Evolutionary conservation across 2,329 filamentous ascomycete species (phyloP).

Genomic region (Triangularia verruculosa): DNA sequence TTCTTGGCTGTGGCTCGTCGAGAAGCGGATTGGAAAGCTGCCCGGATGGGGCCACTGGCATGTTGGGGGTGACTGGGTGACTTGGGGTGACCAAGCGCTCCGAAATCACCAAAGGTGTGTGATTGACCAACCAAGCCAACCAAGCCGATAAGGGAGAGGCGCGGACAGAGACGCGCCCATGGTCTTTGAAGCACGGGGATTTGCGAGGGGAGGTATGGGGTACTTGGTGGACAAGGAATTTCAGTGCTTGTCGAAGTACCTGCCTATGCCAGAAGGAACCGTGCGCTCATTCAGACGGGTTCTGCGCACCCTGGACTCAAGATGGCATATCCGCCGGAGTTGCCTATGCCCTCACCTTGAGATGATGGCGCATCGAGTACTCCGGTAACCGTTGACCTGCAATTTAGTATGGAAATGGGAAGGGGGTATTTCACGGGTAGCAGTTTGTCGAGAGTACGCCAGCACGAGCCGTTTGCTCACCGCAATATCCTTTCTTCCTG

Average conservation of each 20-base stretch:
- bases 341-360: neutral
- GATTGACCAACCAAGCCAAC: slow-evolving; percentile 17
- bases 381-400: neutral
- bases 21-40: slow-evolving; percentile 1
- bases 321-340: neutral
- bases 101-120: slow-evolving; percentile 13
- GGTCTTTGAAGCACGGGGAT: neutral
- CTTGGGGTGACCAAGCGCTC: slow-evolving; percentile 4
- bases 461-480: neutral
- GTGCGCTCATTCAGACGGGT: neutral
- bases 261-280: slow-evolving; percentile 2
- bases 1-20: slow-evolving; percentile 7
- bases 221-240: slow-evolving; percentile 17
- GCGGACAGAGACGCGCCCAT: slow-evolving; percentile 17
- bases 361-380: neutral
- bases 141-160: slow-evolving; percentile 15
- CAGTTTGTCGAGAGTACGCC: neutral
- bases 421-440: neutral
- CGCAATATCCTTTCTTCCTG: neutral
- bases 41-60: slow-evolving; percentile 7
- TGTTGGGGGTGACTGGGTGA: neutral
- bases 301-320: neutral
- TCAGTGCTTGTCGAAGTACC: slow-evolving; percentile 11
- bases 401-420: neutral
- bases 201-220: slow-evolving; percentile 20